These are phyloP conservation scores for Xylariaceae sp. DNA, from an alignment of 2,329 filamentous ascomycete species.

Conservation along the genomic window DNA sequence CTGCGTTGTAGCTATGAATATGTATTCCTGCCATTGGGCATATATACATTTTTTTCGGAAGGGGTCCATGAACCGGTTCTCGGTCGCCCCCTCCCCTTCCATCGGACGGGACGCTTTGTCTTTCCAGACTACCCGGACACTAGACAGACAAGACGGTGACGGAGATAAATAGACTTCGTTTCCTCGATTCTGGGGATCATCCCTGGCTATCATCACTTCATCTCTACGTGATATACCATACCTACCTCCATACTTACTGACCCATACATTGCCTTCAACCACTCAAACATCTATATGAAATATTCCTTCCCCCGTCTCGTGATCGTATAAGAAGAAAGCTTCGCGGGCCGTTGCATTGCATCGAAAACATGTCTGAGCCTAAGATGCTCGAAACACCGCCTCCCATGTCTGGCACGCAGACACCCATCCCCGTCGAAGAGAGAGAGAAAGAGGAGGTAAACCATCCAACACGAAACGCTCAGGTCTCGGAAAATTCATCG, in stretches of 20 bases:
- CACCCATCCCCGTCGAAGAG: background rate
- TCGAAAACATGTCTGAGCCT: background rate
- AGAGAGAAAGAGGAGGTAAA: background rate
- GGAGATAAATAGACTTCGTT: constrained; percentile 1
- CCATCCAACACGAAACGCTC: background rate
- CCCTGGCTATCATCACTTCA: background rate
- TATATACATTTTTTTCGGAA: too few species aligned
- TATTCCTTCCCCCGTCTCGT: too few species aligned
- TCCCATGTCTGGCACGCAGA: background rate
- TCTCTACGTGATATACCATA: background rate
- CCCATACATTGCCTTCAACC: background rate
- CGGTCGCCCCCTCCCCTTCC: background rate
- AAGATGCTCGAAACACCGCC: constrained; percentile 3
- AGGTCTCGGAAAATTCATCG: constrained; percentile 4
- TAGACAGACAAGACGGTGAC: background rate
- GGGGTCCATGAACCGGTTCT: constrained; percentile 10
- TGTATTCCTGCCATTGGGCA: too few species aligned
- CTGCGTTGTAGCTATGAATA: too few species aligned
- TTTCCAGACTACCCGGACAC: background rate
- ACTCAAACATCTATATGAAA: background rate
- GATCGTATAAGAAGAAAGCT: too few species aligned
- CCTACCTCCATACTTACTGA: background rate
- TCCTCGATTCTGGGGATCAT: background rate
- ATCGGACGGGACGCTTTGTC: background rate
- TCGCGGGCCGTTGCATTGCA: background rate